phyloP scores from a whole-genome alignment of 306 rosid genomes.

The Malus sylvestris region DNA sequence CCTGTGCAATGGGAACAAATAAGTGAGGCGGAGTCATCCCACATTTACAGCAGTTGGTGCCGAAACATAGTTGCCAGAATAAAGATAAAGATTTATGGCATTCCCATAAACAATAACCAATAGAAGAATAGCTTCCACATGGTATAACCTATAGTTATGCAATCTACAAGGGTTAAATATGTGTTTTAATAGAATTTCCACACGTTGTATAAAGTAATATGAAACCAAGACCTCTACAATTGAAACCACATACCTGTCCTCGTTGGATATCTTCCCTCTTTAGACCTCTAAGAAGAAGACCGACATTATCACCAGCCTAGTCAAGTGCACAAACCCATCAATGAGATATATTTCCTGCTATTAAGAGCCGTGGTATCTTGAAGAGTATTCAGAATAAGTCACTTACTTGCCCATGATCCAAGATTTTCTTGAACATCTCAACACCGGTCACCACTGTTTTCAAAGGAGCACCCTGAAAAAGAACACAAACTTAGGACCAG shows the following conservation, averaged over 20 bases:
- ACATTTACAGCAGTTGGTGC: background rate
- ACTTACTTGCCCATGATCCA: slow-evolving; percentile 94
- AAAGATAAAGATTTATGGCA: background rate
- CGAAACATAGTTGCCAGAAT: background rate
- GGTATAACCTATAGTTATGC: background rate
- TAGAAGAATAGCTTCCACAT: background rate
- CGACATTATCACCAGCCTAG: slow-evolving; percentile 97
- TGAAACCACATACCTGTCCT: slow-evolving; percentile 67
- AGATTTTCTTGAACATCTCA: slow-evolving; percentile 98
- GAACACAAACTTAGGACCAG: slow-evolving; percentile 17
- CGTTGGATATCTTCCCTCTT: slow-evolving; percentile 94
- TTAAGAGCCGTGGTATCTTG: background rate
- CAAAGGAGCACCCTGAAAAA: slow-evolving; percentile 61
- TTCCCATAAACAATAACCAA: background rate
- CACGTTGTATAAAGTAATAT: background rate
- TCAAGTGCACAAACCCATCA: slow-evolving; percentile 20
- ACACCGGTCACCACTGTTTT: slow-evolving; percentile 96
- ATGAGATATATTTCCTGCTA: background rate
- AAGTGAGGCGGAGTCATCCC: background rate
- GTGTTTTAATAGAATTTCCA: background rate
- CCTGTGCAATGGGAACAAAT: slow-evolving; percentile 35
- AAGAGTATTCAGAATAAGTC: slow-evolving; percentile 9
- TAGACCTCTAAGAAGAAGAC: slow-evolving; percentile 98
- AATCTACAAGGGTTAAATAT: background rate
- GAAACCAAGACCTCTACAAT: slow-evolving; percentile 10